Percentiles rank a stretch among this genome's conserved stretches.
phyloP scores from a whole-genome alignment of 768 basidiomycete species.

The Tricholoma saponaceum region DNA sequence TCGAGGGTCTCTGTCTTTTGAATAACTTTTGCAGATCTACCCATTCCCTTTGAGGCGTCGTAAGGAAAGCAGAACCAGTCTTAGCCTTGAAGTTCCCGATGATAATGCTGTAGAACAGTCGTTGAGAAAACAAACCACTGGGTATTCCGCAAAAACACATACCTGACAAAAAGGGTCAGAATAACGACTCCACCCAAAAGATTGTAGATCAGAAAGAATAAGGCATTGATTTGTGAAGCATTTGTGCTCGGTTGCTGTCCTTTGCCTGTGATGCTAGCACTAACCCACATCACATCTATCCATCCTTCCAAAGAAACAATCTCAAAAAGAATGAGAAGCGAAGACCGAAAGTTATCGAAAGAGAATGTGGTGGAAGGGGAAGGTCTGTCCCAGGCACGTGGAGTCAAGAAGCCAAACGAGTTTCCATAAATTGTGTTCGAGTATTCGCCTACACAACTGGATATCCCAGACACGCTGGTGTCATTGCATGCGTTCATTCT shows the following conservation, averaged over 20 bases:
- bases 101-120: conserved; percentile 65
- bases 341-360: conserved; percentile 82
- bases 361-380: conserved; percentile 79
- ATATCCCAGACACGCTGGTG: conserved; percentile 42
- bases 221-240: conserved; percentile 73
- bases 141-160: conserved; percentile 16
- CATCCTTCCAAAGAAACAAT: conserved; percentile 96
- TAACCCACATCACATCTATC: conserved; percentile 87
- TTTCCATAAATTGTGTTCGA: conserved; percentile 54
- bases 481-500: conserved; percentile 87
- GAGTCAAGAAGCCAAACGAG: conserved; percentile 67
- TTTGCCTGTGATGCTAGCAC: conserved; percentile 70
- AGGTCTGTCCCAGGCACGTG: conserved; percentile 88
- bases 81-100: conserved; percentile 88
- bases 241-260: conserved; percentile 71
- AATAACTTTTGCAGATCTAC: conserved; percentile 89
- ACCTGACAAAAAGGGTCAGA: conserved; percentile 89
- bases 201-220: conserved; percentile 92
- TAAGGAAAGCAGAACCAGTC: conserved; percentile 84
- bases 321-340: conserved; percentile 91
- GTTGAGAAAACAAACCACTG: conserved; percentile 7
- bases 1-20: conserved; percentile 77
- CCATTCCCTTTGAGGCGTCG: conserved; percentile 88
- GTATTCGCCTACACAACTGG: conserved; percentile 75
- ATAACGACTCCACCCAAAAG: conserved; percentile 88